A percentile compares a stretch with the other conserved stretches of the same genome.
Evolutionary conservation across 306 rosid genomes (phyloP).

Genomic region (Crataegus laevigata): DNA sequence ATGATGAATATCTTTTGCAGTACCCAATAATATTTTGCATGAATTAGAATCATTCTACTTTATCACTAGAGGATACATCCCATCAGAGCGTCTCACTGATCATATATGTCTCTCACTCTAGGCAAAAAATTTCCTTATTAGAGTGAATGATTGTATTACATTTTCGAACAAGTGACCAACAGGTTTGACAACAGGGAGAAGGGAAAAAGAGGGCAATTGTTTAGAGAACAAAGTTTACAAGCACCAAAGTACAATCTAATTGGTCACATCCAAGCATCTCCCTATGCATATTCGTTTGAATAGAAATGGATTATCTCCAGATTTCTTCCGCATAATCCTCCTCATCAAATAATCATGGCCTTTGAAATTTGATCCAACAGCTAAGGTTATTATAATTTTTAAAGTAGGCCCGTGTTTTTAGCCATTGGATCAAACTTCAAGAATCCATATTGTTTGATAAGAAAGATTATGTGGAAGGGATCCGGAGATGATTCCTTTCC

Average conservation of each 20-base stretch:
- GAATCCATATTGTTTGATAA: no score
- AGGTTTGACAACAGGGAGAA: not conserved
- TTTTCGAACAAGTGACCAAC: not conserved
- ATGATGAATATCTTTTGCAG: no score
- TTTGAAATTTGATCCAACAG: no score
- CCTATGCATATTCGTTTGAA: not conserved
- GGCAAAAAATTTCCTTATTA: not conserved
- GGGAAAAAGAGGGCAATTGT: not conserved
- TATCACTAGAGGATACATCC: no score
- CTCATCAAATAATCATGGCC: rapidly evolving
- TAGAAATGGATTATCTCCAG: rapidly evolving
- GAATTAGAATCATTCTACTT: no score
- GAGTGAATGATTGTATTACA: not conserved
- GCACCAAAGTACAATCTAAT: slow-evolving; percentile 1
- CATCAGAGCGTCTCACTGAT: no score
- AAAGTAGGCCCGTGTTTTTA: no score
- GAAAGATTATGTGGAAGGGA: rapidly evolving
- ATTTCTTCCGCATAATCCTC: rapidly evolving
- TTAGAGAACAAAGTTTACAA: not conserved
- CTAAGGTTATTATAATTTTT: no score
- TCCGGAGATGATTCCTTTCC: no score
- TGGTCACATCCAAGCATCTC: not conserved
- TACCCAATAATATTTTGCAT: not conserved
- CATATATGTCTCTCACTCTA: no score
- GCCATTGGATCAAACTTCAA: no score